Conservation (phyloP, 228 moss, liverwort and hornwort species). For the Sphagnum magellanicum region DNA sequence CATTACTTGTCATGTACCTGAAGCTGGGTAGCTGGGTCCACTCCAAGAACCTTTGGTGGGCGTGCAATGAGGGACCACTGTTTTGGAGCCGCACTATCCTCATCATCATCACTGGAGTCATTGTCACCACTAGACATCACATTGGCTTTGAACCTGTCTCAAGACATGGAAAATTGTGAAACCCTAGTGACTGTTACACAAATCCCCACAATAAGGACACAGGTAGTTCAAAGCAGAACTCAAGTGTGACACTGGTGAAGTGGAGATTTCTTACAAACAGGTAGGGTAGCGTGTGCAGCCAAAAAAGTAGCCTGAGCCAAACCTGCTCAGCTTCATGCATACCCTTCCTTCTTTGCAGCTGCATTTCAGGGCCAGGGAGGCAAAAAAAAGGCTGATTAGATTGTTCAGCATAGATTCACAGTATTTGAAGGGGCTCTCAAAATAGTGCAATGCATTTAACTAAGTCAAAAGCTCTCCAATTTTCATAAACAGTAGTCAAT, state of each 20-base stretch:
- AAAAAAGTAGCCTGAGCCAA: slow-evolving; percentile 88
- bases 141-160: slow-evolving; percentile 71
- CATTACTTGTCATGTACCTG: slow-evolving; percentile 30
- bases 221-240: not conserved
- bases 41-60: slow-evolving; percentile 50
- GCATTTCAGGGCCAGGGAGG: slow-evolving; percentile 2
- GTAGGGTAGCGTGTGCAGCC: slow-evolving; percentile 85
- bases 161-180: not conserved
- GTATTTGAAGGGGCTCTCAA: too few species aligned
- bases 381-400: too few species aligned
- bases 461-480: too few species aligned
- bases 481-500: too few species aligned
- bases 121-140: slow-evolving; percentile 45
- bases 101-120: slow-evolving; percentile 59
- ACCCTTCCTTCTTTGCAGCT: slow-evolving; percentile 90
- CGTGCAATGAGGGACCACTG: slow-evolving; percentile 35
- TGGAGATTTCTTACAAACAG: slow-evolving; percentile 54
- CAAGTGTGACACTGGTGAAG: not conserved
- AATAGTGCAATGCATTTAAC: too few species aligned
- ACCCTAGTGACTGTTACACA: not conserved
- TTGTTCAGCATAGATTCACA: too few species aligned
- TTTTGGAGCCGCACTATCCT: slow-evolving; percentile 17
- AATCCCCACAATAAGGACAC: not conserved
- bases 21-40: slow-evolving; percentile 63
- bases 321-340: slow-evolving; percentile 82